Conservation (phyloP, 495 filamentous ascomycete species). For the Daldinia vernicosa region DNA sequence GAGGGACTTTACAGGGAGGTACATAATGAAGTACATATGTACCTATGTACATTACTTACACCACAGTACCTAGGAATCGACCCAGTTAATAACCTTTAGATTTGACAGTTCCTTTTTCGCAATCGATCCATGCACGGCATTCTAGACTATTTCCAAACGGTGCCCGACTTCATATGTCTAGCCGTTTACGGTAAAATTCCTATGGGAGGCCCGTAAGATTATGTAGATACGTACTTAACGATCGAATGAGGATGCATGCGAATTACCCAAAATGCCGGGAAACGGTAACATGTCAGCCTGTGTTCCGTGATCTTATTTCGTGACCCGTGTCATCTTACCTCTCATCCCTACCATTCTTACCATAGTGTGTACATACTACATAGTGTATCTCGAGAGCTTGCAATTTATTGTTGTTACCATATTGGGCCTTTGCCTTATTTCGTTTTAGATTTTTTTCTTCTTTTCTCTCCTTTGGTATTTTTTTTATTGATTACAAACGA, state of each 20-base stretch:
- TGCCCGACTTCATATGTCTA: neutral
- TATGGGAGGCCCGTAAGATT: neutral
- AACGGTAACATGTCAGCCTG: conserved; percentile 9
- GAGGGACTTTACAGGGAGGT: neutral
- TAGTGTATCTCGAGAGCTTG: conserved; percentile 4
- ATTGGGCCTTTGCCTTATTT: conserved; percentile 19
- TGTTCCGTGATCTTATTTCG: conserved; percentile 25
- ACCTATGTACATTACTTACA: neutral
- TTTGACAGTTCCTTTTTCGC: conserved; percentile 15
- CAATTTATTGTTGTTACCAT: conserved; percentile 26
- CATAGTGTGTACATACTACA: neutral
- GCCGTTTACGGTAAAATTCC: neutral
- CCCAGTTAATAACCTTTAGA: conserved; percentile 21
- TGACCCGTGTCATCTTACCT: conserved; percentile 42
- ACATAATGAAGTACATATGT: neutral
- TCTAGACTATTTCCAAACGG: conserved; percentile 1
- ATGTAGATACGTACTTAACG: neutral
- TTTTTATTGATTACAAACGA: conserved; percentile 2
- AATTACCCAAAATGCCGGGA: conserved; percentile 21
- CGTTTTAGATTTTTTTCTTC: neutral
- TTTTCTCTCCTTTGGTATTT: neutral
- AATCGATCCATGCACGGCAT: conserved; percentile 1
- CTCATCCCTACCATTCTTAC: conserved; percentile 1
- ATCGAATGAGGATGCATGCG: neutral
- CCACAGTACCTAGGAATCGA: neutral